Percentiles rank a stretch among this genome's conserved stretches.
Conservation (phyloP, 1,284 basidiomycete genomes). For the Taiwanofungus camphoratus region DNA sequence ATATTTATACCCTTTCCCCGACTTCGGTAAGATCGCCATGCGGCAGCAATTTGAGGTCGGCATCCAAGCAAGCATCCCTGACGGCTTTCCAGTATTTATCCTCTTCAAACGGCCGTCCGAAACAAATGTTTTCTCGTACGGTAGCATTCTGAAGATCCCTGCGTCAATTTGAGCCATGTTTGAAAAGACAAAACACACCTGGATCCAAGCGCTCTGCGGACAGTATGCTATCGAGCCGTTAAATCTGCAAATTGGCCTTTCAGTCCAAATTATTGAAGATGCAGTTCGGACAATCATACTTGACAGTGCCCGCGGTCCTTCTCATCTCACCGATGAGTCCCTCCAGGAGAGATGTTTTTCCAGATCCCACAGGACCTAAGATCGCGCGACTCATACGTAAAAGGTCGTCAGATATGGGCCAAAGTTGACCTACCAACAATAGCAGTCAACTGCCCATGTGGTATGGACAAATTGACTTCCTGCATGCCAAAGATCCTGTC, state of each 20-base stretch:
- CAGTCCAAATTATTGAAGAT: background rate
- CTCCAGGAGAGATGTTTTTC: slow-evolving; percentile 63
- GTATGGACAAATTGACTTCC: slow-evolving; percentile 60
- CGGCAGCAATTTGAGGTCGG: slow-evolving; percentile 77
- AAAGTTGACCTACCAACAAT: slow-evolving; percentile 60
- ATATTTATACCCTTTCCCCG: slow-evolving; percentile 62
- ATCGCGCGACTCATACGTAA: too few species aligned
- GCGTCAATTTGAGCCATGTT: background rate
- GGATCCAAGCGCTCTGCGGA: slow-evolving; percentile 86
- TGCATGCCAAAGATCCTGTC: slow-evolving; percentile 50
- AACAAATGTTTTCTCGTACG: slow-evolving; percentile 80
- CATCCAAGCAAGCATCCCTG: slow-evolving; percentile 67
- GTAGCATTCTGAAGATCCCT: slow-evolving; percentile 47
- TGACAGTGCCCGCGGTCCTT: slow-evolving; percentile 43
- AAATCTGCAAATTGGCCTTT: slow-evolving; percentile 11
- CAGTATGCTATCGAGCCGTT: slow-evolving; percentile 72
- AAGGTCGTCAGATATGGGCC: too few species aligned
- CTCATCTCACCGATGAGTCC: slow-evolving; percentile 76
- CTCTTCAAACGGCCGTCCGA: slow-evolving; percentile 78
- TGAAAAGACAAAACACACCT: slow-evolving; percentile 25
- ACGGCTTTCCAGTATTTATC: slow-evolving; percentile 76
- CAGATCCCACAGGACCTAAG: too few species aligned
- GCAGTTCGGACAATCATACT: slow-evolving; percentile 42
- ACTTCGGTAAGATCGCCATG: slow-evolving; percentile 86
- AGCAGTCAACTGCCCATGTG: slow-evolving; percentile 69